Evolutionary conservation across 1,284 basidiomycete species (phyloP), one percentile per base, ranked within the genome.

Genomic region (Prillingera fragicola): DNA sequence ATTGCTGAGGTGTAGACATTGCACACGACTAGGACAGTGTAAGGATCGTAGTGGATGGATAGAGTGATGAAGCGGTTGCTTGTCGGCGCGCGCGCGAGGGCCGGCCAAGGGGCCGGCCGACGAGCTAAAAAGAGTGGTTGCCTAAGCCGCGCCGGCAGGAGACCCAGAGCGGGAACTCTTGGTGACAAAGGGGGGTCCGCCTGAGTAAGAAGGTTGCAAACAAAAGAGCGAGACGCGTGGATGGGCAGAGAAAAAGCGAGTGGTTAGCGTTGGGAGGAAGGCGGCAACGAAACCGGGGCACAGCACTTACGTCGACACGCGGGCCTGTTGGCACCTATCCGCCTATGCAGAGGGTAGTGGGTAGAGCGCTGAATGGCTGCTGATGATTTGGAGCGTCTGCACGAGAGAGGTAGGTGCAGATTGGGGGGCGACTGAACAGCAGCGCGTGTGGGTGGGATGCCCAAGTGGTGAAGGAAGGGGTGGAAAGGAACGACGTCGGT

Each of bases 1-100:
- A 41, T 27, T 46, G 45, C 36, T 47, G 48, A 41, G 54, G 56
- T 28, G 54, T 54, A 3, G 56, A 53, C 58, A 60, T 60, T n/a
- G n/a, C n/a, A n/a, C n/a, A n/a, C n/a, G n/a, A n/a, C n/a, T n/a
- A n/a, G n/a, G n/a, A n/a, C n/a, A n/a, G n/a, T n/a, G n/a, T n/a
- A n/a, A n/a, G n/a, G n/a, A 13, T 13, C 29, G 29, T 8, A 9
- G 29, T 8, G n/a, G 29, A 17, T 15, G 3, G 29, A 17, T 5
- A 17, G n/a, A 15, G 29, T 5, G 2, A 13, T 31, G 7, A 31
- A 31, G 27, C 8, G 14, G 27, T 29, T 17, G 8, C 29, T 15
- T 15, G 29, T 31, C n/a, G 39, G 21, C 39, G 36, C 37, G 38
- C 39, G 45, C 50, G 45, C 42, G 45, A 52, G 35, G 50, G 50